Evolutionary conservation across 495 filamentous ascomycete genomes (phyloP), one percentile per base, ranked within the genome.

Genomic region (Bathelium albidoporum): DNA sequence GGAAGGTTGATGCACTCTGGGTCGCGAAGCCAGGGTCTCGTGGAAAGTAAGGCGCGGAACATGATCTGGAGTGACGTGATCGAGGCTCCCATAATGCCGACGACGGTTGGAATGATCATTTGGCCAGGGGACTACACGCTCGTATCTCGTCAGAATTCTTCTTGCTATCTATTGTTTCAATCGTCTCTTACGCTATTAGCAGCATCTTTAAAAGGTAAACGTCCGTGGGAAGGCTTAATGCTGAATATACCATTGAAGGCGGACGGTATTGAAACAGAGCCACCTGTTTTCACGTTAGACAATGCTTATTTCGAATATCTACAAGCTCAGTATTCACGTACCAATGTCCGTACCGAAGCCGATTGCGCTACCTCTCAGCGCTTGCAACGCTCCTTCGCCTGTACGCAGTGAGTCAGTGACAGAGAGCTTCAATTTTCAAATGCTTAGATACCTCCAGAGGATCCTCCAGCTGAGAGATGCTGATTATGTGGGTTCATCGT

Each of bases 261-360:
- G 0, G 89, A 86, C 0, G 88, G 89, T 26, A 79, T 79, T 0
- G 85, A 78, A 60, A 89, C 84, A 9, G 82, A 86, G 1, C 87
- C 87, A 18, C 82, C 55, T 49, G 43, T 7, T 10, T n/a, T 22
- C 32, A 9, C 43, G 18, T 49, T 18, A 49, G 18, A 49, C 43
- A 14, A n/a, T 18, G 11, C 43, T 18, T 49, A 7, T 49, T 49
- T n/a, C 20, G n/a, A 49, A 18, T 11, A 9, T 20, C 20, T 49
- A 18, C 43, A 9, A 3, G n/a, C 18, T n/a, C 18, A n/a, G 43
- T 20, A 49, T 49, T 11, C 20, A 49, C 43, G 43, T 64, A 9
- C 60, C 74, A 31, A 76, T 71, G 55, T 76, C 74, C 20, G 74
- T 76, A 24, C 73, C 73, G 2, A 74, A 29, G 18, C 73, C 73